These are phyloP conservation scores for Globisporangium rhizosaccharum DNA, from an alignment of 352 stramenopile species.

Conservation along the genomic window DNA sequence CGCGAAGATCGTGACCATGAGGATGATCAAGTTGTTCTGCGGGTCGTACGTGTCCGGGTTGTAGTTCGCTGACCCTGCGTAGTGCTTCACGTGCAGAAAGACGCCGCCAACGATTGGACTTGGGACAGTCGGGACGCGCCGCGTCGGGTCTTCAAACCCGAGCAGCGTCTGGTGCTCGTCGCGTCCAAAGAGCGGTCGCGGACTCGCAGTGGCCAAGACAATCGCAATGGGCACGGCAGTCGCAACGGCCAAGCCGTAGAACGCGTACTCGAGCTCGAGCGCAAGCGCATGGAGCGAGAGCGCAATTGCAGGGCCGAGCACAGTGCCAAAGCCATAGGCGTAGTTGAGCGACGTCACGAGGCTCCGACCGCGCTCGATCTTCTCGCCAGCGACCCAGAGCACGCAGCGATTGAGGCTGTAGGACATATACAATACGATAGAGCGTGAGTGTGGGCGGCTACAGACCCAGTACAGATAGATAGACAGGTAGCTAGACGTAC, in stretches of 20 bases:
- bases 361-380: conserved; percentile 58
- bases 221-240: conserved; percentile 39
- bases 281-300: conserved; percentile 43
- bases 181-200: conserved; percentile 35
- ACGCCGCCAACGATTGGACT: conserved; percentile 79
- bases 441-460: no score
- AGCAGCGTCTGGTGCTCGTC: conserved; percentile 63
- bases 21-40: conserved; percentile 80
- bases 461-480: neutral
- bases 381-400: conserved; percentile 62
- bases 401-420: conserved; percentile 59
- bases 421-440: neutral
- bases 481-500: conserved; percentile 20
- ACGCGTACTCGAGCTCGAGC: conserved; percentile 49
- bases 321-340: conserved; percentile 53
- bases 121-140: conserved; percentile 67
- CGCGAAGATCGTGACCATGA: conserved; percentile 77
- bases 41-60: conserved; percentile 82
- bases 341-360: conserved; percentile 76
- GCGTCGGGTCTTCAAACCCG: conserved; percentile 65
- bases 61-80: conserved; percentile 60
- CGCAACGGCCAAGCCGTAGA: conserved; percentile 44
- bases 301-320: conserved; percentile 46
- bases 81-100: conserved; percentile 76
- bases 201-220: conserved; percentile 32